Evolutionary conservation across 306 rosid genomes (phyloP).

Genomic region (Abrus precatorius): DNA sequence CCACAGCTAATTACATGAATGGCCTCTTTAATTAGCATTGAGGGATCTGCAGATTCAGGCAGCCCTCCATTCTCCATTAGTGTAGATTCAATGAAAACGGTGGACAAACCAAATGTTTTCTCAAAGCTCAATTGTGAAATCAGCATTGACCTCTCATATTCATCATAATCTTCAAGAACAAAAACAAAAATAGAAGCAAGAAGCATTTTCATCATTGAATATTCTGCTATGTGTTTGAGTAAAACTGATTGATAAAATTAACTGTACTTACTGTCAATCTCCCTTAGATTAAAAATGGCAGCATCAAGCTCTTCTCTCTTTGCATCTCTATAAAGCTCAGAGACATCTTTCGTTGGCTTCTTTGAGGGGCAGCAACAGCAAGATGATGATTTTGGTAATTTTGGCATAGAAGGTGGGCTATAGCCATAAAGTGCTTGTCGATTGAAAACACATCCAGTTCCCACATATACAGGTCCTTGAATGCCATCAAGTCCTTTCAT

Average conservation of each 20-base stretch:
- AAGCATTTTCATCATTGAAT: conserved; percentile 41
- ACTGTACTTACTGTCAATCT: conserved; percentile 79
- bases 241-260: conserved; percentile 29
- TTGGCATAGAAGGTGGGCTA: conserved; percentile 90
- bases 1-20: conserved; percentile 97
- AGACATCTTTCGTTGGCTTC: conserved; percentile 74
- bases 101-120: conserved; percentile 93
- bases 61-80: conserved; percentile 97
- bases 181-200: conserved; percentile 25
- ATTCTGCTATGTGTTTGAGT: conserved; percentile 23
- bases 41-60: conserved; percentile 79
- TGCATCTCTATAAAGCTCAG: conserved; percentile 83
- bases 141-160: conserved; percentile 95
- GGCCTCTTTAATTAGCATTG: conserved; percentile 91
- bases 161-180: conserved; percentile 81
- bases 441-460: conserved; percentile 93
- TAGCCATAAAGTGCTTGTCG: conserved; percentile 99
- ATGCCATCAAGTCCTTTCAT: conserved; percentile 99
- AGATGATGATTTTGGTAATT: conserved; percentile 69
- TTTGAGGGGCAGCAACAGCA: conserved; percentile 93
- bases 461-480: conserved; percentile 99
- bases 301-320: conserved; percentile 96
- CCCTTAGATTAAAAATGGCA: conserved; percentile 93
- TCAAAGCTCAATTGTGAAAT: conserved; percentile 96
- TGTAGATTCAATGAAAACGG: conserved; percentile 96